Evolutionary conservation across 208 protist species (phyloP).

Genomic region (Angomonas deanei): DNA sequence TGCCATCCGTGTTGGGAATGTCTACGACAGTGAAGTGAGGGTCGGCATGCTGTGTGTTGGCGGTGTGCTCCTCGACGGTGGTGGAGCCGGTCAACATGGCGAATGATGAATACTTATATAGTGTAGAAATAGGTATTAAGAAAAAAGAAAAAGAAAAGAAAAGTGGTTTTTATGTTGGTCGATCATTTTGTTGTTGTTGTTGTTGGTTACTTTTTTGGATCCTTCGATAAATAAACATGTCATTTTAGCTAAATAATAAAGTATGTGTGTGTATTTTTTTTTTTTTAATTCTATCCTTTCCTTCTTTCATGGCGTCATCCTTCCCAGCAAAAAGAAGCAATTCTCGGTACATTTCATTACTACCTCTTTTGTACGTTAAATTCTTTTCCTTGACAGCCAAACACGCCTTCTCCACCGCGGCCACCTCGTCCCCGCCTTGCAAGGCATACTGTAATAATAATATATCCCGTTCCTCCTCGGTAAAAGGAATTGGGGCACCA

Average conservation of each 20-base stretch:
- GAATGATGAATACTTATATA: too few species aligned
- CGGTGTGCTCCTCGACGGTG: too few species aligned
- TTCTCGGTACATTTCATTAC: not conserved
- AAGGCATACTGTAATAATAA: slow-evolving; percentile 46
- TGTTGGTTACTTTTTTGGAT: not conserved
- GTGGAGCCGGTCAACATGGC: too few species aligned
- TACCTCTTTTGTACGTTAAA: not conserved
- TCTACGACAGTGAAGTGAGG: too few species aligned
- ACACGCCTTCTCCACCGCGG: slow-evolving; percentile 45
- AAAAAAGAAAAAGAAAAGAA: slow-evolving; percentile 1
- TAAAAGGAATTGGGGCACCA: slow-evolving; percentile 23
- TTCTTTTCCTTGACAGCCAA: slow-evolving; percentile 15
- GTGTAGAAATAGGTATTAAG: not conserved
- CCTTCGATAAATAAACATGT: not conserved
- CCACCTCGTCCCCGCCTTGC: slow-evolving; percentile 57
- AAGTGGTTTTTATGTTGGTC: not conserved
- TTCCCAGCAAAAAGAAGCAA: not conserved
- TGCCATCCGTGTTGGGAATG: too few species aligned
- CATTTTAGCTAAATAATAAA: slow-evolving; percentile 1
- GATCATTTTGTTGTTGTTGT: not conserved
- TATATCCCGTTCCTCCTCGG: slow-evolving; percentile 29
- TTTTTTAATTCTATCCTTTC: not conserved
- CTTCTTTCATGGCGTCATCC: not conserved
- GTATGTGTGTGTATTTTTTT: not conserved
- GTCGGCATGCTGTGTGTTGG: too few species aligned